These are phyloP conservation scores for Ettlia oleoabundans DNA, from an alignment of 139 green algal species.

Conservation along the genomic window DNA sequence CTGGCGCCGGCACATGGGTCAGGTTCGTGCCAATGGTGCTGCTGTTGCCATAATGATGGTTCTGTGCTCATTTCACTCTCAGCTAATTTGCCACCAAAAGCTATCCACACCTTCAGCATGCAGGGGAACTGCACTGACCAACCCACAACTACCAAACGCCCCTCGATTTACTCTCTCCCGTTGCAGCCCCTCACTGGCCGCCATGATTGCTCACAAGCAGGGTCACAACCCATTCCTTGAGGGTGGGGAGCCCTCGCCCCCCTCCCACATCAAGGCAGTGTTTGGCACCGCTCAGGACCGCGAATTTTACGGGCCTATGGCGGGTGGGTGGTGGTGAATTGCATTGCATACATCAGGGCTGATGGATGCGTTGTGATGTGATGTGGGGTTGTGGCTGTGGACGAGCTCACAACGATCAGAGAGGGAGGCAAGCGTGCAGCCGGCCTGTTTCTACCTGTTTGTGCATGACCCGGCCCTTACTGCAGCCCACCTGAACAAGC, in stretches of 20 bases:
- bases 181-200: constrained; percentile 23
- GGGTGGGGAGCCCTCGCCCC: constrained; percentile 17
- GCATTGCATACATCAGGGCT: no score
- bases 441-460: no score
- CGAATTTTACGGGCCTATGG: constrained; percentile 37
- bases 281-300: constrained; percentile 23
- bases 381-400: not conserved
- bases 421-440: no score
- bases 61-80: not conserved
- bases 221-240: constrained; percentile 23
- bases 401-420: not conserved
- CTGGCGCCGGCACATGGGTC: constrained; percentile 28
- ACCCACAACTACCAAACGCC: no score
- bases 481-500: constrained; percentile 23
- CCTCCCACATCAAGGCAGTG: constrained; percentile 40
- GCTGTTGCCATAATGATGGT: not conserved
- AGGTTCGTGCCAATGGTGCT: constrained; percentile 1
- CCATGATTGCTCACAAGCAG: constrained; percentile 33
- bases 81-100: not conserved
- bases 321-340: no score
- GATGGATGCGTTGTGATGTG: not conserved
- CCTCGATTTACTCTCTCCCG: not conserved
- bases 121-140: not conserved
- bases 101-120: not conserved
- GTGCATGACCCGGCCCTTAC: not conserved